These are phyloP conservation scores for Sugiyamaella valdiviana DNA, from an alignment of 805 yeast species.

Conservation along the genomic window DNA sequence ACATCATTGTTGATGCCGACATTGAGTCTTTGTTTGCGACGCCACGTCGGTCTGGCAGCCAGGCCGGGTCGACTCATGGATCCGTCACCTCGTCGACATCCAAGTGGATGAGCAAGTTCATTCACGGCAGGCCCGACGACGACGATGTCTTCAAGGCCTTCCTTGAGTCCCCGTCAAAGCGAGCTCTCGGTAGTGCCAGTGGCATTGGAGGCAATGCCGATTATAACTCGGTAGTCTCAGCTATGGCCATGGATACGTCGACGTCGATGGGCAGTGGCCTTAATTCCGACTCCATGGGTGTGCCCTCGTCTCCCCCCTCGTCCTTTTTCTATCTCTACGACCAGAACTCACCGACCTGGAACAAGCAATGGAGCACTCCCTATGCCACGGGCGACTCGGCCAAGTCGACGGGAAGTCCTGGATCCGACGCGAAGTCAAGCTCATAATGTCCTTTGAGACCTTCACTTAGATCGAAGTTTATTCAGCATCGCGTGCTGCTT, in stretches of 20 bases:
- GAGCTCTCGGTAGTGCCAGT: conserved; percentile 3
- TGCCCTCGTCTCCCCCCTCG: conserved; percentile 15
- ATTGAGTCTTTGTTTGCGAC: conserved; percentile 15
- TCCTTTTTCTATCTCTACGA: conserved; percentile 13
- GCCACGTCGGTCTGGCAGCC: conserved; percentile 5
- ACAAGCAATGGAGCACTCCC: neutral
- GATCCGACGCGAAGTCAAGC: neutral
- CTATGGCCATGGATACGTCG: conserved; percentile 3
- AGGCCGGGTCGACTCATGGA: neutral
- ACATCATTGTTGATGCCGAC: conserved; percentile 6
- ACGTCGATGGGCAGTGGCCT: neutral
- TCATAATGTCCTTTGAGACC: neutral
- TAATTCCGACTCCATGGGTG: conserved; percentile 4
- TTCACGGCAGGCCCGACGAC: conserved; percentile 14
- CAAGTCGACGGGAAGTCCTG: neutral
- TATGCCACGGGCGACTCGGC: neutral
- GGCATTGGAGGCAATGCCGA: neutral
- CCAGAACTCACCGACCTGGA: neutral
- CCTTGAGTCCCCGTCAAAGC: conserved; percentile 15
- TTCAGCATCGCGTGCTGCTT: no score
- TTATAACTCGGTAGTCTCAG: conserved; percentile 9
- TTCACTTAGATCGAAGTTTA: no score
- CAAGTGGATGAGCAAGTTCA: conserved; percentile 16
- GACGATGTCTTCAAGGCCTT: conserved; percentile 19
- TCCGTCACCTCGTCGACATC: neutral